Conservation (phyloP, 352 stramenopile genomes). For the Globisporangium ultimum region DNA sequence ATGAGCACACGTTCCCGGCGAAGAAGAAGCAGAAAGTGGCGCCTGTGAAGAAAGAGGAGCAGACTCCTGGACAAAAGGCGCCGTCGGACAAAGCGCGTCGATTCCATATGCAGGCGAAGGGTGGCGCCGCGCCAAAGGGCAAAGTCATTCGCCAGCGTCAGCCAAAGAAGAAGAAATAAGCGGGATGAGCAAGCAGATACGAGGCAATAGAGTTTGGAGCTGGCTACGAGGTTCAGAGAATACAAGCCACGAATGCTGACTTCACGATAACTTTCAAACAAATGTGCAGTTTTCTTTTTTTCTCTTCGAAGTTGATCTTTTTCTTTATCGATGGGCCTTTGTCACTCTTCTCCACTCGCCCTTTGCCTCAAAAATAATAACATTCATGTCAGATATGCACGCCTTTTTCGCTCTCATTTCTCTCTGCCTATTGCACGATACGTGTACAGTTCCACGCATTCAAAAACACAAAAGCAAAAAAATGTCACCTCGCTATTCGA, state of each 20-base stretch:
- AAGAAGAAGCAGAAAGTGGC: constrained; percentile 47
- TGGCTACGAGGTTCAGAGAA: neutral
- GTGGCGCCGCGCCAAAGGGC: constrained; percentile 36
- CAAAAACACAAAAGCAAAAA: constrained; percentile 26
- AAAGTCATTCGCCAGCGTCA: constrained; percentile 57
- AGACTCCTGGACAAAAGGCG: constrained; percentile 59
- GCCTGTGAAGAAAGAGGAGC: constrained; percentile 23
- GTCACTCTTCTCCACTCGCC: neutral
- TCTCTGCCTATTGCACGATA: constrained; percentile 1
- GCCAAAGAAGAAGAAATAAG: constrained; percentile 31
- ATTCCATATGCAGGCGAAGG: constrained; percentile 35
- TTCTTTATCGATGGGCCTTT: neutral
- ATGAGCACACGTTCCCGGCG: constrained; percentile 78
- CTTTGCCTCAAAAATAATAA: constrained; percentile 1
- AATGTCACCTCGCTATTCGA: neutral
- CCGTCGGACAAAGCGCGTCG: constrained; percentile 63
- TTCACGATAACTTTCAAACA: too few relatives aligned
- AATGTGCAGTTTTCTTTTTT: neutral
- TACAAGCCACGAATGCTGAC: too few relatives aligned
- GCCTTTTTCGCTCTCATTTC: neutral
- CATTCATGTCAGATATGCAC: constrained; percentile 1
- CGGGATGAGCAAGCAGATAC: neutral
- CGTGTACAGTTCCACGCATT: constrained; percentile 14
- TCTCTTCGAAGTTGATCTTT: constrained; percentile 1
- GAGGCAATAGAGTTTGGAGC: constrained; percentile 7